A percentile compares a stretch with the other conserved stretches of the same genome.
Conservation (phyloP, 257 asterid genomes). For the Solanum sejunctum region DNA sequence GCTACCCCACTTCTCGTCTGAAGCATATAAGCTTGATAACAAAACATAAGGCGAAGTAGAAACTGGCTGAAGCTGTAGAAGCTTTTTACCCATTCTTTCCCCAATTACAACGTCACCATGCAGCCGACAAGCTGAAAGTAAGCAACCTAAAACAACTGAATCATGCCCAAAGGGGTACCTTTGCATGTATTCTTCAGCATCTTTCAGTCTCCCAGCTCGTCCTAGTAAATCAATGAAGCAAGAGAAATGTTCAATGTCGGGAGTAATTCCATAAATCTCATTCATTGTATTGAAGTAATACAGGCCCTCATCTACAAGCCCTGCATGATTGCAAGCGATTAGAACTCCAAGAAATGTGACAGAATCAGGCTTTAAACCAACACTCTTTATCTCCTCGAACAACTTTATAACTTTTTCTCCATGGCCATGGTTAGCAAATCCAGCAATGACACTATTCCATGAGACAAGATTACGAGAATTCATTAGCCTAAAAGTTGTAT, state of each 20-base stretch:
- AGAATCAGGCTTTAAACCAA: constrained; percentile 48
- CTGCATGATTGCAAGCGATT: constrained; percentile 64
- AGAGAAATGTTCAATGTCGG: constrained; percentile 42
- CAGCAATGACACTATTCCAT: constrained; percentile 62
- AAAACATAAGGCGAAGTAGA: constrained; percentile 53
- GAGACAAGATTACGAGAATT: constrained; percentile 39
- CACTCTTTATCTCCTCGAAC: constrained; percentile 32
- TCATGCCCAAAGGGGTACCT: constrained; percentile 28
- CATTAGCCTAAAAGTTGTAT: constrained; percentile 33
- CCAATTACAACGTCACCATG: constrained; percentile 41
- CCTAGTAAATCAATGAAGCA: constrained; percentile 67
- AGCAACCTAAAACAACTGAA: constrained; percentile 50
- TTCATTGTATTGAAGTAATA: constrained; percentile 32
- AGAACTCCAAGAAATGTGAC: constrained; percentile 52
- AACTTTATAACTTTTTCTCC: constrained; percentile 25
- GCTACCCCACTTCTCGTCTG: constrained; percentile 49
- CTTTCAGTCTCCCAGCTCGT: constrained; percentile 44
- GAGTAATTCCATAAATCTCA: constrained; percentile 20
- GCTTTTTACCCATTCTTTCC: constrained; percentile 35
- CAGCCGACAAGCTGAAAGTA: constrained; percentile 61
- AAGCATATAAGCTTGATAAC: constrained; percentile 52
- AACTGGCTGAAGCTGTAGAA: constrained; percentile 32
- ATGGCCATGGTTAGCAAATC: constrained; percentile 57
- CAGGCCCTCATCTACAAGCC: constrained; percentile 48
- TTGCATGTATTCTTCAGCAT: constrained; percentile 43